Percentiles rank a stretch among this genome's conserved stretches.
These are phyloP conservation scores for Tricholoma matsutake DNA, from an alignment of 768 basidiomycete species.

Conservation along the genomic window DNA sequence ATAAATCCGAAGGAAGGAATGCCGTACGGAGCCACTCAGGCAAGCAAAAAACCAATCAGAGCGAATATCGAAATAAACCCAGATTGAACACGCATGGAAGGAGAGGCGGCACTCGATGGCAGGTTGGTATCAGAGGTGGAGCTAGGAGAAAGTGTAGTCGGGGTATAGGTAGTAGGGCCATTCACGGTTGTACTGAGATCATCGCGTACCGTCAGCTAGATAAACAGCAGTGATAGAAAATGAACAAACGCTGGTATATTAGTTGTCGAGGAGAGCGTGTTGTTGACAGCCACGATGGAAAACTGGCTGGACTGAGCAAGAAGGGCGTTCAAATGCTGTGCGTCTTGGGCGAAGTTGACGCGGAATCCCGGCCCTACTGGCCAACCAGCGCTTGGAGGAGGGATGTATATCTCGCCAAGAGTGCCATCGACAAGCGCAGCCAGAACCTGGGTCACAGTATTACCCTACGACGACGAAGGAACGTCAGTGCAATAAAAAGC, in stretches of 20 bases:
- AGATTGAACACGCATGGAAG: constrained; percentile 13
- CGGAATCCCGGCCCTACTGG: constrained; percentile 59
- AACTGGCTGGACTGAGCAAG: constrained; percentile 73
- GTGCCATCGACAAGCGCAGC: constrained; percentile 52
- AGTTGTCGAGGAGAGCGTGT: constrained; percentile 13
- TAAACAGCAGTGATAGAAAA: not conserved
- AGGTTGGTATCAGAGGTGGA: constrained; percentile 15
- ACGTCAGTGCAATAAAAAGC: not conserved
- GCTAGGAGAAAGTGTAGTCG: constrained; percentile 12
- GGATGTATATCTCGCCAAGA: constrained; percentile 35
- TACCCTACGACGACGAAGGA: not conserved
- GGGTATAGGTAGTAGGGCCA: constrained; percentile 8
- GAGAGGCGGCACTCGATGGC: constrained; percentile 21
- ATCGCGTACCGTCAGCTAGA: constrained; percentile 1
- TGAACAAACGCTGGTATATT: constrained; percentile 16
- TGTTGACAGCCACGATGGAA: constrained; percentile 31
- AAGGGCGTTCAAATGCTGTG: constrained; percentile 45
- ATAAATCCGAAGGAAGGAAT: not conserved
- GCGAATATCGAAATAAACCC: constrained; percentile 28
- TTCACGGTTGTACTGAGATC: constrained; percentile 2
- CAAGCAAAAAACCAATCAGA: constrained; percentile 16
- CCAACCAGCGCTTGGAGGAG: constrained; percentile 64
- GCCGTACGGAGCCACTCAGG: constrained; percentile 2
- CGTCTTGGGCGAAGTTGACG: constrained; percentile 64
- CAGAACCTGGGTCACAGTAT: constrained; percentile 46